These are phyloP conservation scores for Neonectria faginata DNA, from an alignment of 2,329 filamentous ascomycete species.

Conservation along the genomic window DNA sequence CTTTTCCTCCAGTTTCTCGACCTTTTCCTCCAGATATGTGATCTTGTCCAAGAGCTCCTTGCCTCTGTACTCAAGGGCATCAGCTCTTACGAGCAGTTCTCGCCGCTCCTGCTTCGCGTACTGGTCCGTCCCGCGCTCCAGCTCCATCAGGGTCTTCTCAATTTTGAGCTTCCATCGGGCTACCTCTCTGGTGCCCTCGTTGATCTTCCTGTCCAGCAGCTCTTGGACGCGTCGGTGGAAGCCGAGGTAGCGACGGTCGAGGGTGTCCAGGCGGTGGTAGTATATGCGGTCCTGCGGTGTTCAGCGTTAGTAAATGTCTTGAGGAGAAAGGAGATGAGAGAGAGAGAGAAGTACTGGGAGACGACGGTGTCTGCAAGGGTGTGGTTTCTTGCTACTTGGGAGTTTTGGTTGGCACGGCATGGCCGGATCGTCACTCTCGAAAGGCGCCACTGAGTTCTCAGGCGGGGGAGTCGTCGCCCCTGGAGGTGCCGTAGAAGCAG, in stretches of 20 bases:
- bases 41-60: neutral
- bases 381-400: neutral
- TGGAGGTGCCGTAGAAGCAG: neutral
- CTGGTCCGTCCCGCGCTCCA: neutral
- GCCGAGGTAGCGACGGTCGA: slow-evolving; percentile 5
- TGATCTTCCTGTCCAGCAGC: slow-evolving; percentile 12
- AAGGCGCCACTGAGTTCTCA: too few relatives aligned
- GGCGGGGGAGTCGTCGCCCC: neutral
- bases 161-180: slow-evolving; percentile 8
- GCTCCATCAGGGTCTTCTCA: neutral
- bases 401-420: neutral
- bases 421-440: neutral
- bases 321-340: neutral
- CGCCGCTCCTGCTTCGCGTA: neutral
- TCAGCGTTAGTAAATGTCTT: neutral
- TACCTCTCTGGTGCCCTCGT: neutral
- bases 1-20: neutral
- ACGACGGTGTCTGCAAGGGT: slow-evolving; percentile 14
- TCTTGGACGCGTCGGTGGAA: neutral
- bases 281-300: slow-evolving; percentile 21
- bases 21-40: neutral
- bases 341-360: slow-evolving; percentile 12
- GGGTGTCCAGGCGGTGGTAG: neutral
- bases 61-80: neutral
- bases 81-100: neutral